Base-by-base conservation (phyloP, 331 rosid genomes). In the Stylosanthes scabra region DNA sequence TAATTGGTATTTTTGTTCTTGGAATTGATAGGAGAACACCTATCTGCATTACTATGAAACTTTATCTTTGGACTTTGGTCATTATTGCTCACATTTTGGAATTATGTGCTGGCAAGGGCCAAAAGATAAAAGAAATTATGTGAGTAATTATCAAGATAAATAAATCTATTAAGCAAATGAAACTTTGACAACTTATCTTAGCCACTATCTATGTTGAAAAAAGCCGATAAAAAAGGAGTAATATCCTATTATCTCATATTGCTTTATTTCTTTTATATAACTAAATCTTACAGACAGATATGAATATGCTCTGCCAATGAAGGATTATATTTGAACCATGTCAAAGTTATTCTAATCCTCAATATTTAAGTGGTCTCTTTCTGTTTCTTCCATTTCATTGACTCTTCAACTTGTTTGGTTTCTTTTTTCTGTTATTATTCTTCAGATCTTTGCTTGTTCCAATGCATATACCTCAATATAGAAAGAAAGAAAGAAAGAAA, bases 371-470 rank as follows among this genome's bases (percentile, higher is more conserved):
- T 50, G 59, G 4, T 40, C 37, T 31, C 37, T 31, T 31, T 31
- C 63, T 68, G 29, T 50, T 70, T 51, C 40, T 58, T 6, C 63
- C 46, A 29, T 70, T 63, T 44, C 31, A 42, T 58, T 63, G 71
- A 59, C 61, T 70, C 86, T 70, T 85, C 66, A 45, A 79, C 10
- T 61, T 72, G 11, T 49, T 72, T 69, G 72, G 55, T n/a, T 61
- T 68, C 74, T 81, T 16, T 31, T 31, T 46, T 78, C 74, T 81
- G 63, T 61, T 74, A 61, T 52, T 79, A 58, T 78, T 74, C 81
- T 80, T 80, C 54, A 83, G 60, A 73, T 71, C 66, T 75, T 75
- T 58, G 78, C 68, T 62, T 45, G 64, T 31, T 84, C 71, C 80
- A 37, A 75, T 49, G 76, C 82, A 81, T 55, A 86, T 50, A 81